These are phyloP conservation scores for Mastigamoeba balamuthi DNA, from an alignment of 78 protist species.

Conservation along the genomic window DNA sequence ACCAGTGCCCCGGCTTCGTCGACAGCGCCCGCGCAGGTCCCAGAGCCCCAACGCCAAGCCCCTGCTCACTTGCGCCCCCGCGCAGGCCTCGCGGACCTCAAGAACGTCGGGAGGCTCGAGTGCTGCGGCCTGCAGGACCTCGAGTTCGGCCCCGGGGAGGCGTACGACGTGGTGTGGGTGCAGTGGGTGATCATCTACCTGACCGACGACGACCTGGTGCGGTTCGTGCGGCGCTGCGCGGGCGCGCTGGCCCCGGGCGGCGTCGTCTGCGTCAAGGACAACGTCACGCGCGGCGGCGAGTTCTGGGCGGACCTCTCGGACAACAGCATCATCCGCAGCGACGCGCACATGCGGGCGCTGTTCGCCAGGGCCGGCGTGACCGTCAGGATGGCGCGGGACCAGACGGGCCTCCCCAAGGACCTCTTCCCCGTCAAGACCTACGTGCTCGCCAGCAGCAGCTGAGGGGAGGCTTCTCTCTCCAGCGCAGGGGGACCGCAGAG, in stretches of 20 bases:
- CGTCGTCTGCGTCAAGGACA: constrained; percentile 63
- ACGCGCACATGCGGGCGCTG: constrained; percentile 23
- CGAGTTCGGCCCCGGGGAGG: neutral
- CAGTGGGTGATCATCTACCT: constrained; percentile 74
- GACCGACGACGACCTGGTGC: constrained; percentile 54
- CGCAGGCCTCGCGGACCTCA: too few species aligned
- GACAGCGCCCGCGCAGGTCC: constrained; percentile 61
- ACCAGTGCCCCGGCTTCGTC: constrained; percentile 32
- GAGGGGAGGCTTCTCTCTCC: too few species aligned
- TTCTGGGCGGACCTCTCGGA: constrained; percentile 69
- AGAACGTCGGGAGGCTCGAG: too few species aligned
- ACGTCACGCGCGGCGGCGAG: constrained; percentile 11
- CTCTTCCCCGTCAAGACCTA: constrained; percentile 54
- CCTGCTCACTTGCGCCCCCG: too few species aligned
- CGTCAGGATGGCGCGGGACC: constrained; percentile 14
- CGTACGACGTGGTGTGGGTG: constrained; percentile 70
- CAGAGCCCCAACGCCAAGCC: too few species aligned
- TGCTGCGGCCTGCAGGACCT: constrained; percentile 56
- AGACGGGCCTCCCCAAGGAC: constrained; percentile 56
- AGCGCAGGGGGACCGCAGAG: too few species aligned
- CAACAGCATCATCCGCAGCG: constrained; percentile 50
- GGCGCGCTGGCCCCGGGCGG: constrained; percentile 45
- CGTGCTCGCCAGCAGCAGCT: too few species aligned
- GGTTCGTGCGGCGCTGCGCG: constrained; percentile 36
- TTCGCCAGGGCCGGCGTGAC: constrained; percentile 33